Evolutionary conservation across 179 eudicot species (phyloP).

Genomic region (Corrigiola litoralis): DNA sequence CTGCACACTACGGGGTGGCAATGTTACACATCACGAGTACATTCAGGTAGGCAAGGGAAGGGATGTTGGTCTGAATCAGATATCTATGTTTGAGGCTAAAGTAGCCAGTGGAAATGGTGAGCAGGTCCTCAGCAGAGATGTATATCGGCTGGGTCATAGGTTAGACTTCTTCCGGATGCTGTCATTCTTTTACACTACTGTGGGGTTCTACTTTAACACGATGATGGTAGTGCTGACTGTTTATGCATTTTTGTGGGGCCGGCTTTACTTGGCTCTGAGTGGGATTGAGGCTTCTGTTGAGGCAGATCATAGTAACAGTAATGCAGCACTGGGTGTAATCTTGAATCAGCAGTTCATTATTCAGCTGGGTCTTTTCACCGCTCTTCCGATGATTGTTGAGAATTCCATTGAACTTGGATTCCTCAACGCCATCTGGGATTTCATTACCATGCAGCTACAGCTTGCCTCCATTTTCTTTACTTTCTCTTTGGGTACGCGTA

Average conservation of each 20-base stretch:
- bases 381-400: constrained; percentile 85
- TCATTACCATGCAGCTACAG: constrained; percentile 84
- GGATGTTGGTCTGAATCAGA: constrained; percentile 92
- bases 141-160: constrained; percentile 86
- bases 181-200: constrained; percentile 85
- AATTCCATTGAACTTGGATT: constrained; percentile 83
- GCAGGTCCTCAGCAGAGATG: constrained; percentile 86
- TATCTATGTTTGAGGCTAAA: constrained; percentile 94
- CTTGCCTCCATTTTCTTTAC: constrained; percentile 78
- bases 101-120: constrained; percentile 96
- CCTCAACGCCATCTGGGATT: constrained; percentile 81
- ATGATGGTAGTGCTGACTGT: constrained; percentile 77
- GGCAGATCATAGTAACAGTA: constrained; percentile 36
- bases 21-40: constrained; percentile 92
- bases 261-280: constrained; percentile 72
- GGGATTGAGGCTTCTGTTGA: constrained; percentile 59
- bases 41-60: constrained; percentile 96
- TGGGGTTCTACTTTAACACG: constrained; percentile 84
- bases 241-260: constrained; percentile 85
- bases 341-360: constrained; percentile 87
- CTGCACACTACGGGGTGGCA: constrained; percentile 87
- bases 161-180: constrained; percentile 89
- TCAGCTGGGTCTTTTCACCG: constrained; percentile 82
- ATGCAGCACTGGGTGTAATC: constrained; percentile 66
- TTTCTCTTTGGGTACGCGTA: constrained; percentile 88